Percentiles rank a stretch among this genome's conserved stretches.
These are phyloP conservation scores for Saccharomycopsis sp. DNA, from an alignment of 805 yeast species.

Conservation along the genomic window DNA sequence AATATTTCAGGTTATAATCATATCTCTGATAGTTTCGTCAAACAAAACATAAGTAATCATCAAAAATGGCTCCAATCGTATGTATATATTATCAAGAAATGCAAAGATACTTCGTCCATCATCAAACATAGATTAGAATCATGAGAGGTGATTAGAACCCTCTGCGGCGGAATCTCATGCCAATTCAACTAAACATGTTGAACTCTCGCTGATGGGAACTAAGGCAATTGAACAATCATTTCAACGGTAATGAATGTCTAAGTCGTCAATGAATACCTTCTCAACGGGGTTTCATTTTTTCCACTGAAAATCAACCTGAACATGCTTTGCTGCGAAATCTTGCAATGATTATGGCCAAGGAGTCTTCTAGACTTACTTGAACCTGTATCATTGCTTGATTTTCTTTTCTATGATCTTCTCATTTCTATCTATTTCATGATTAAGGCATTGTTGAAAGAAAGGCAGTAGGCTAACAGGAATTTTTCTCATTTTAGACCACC, in stretches of 20 bases:
- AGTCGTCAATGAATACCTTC: conserved; percentile 5
- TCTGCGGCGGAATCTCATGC: neutral
- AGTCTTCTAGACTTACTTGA: too few species aligned
- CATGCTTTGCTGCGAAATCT: conserved; percentile 34
- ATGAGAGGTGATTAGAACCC: neutral
- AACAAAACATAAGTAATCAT: conserved; percentile 13
- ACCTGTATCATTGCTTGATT: conserved; percentile 2
- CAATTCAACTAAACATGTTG: too few species aligned
- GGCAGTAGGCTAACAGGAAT: conserved; percentile 71
- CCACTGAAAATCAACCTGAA: neutral
- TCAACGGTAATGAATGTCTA: conserved; percentile 28
- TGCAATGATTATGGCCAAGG: neutral
- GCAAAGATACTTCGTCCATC: neutral
- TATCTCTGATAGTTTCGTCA: conserved; percentile 22
- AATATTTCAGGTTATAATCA: conserved; percentile 22
- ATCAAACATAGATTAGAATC: neutral
- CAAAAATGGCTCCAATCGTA: conserved; percentile 88
- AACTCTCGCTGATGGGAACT: too few species aligned
- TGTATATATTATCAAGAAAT: too few species aligned
- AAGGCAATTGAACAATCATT: conserved; percentile 21
- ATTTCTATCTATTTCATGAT: conserved; percentile 22
- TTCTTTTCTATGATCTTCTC: conserved; percentile 11
- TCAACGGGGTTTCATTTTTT: neutral
- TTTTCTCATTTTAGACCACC: conserved; percentile 50
- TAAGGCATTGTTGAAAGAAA: conserved; percentile 25